Evolutionary conservation across 192 early-diverging fungal species (phyloP).

Genomic region (Glomus cerebriforme): DNA sequence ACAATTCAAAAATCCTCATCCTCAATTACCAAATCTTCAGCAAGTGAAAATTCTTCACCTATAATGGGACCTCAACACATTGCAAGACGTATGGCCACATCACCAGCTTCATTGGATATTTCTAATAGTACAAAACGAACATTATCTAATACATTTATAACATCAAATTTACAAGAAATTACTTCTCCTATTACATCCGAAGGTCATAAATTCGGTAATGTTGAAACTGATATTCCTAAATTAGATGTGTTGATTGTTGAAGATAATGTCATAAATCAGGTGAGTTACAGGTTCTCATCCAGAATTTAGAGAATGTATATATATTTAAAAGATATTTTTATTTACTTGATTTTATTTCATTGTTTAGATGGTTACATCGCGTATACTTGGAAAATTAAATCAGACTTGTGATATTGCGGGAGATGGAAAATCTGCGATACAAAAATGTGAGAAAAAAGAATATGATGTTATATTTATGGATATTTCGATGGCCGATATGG

Average conservation of each 20-base stretch:
- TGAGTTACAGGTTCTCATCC: background rate
- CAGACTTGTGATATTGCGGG: slow-evolving; percentile 2
- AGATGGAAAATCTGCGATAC: background rate
- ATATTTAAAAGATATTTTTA: too few species aligned
- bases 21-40: background rate
- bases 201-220: slow-evolving; percentile 31
- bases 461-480: slow-evolving; percentile 48
- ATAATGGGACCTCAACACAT: background rate
- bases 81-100: background rate
- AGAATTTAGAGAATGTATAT: background rate
- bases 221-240: slow-evolving; percentile 34
- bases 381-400: slow-evolving; percentile 12
- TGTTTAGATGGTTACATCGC: slow-evolving; percentile 20
- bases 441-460: slow-evolving; percentile 27
- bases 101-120: background rate
- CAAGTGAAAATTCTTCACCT: background rate
- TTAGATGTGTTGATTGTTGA: slow-evolving; percentile 45
- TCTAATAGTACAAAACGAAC: background rate
- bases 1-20: background rate
- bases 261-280: slow-evolving; percentile 48
- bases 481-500: slow-evolving; percentile 45
- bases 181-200: background rate
- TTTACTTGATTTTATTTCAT: too few species aligned
- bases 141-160: background rate
- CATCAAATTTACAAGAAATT: too few species aligned